A percentile compares a stretch with the other conserved stretches of the same genome.
Evolutionary conservation across 2,329 filamentous ascomycete genomes (phyloP).

Genomic region (Arthroderma sp.): DNA sequence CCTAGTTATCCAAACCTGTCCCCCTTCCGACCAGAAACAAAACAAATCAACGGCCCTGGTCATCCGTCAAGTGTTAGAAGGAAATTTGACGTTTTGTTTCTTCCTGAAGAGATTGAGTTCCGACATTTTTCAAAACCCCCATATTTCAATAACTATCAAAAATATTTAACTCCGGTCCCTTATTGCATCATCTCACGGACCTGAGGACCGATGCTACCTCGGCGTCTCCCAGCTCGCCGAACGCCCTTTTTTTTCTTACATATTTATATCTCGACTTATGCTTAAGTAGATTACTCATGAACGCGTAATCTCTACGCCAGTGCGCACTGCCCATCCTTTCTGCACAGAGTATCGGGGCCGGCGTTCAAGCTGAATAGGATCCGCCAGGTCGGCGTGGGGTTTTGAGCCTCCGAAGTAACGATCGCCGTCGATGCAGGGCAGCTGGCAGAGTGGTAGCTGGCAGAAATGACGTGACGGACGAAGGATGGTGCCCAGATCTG

Average conservation of each 20-base stretch:
- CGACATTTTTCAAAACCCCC: background rate
- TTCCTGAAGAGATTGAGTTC: background rate
- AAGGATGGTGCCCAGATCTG: background rate
- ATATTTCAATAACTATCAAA: too few species aligned
- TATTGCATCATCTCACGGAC: slow-evolving; percentile 1
- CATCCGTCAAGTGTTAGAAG: background rate
- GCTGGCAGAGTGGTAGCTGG: background rate
- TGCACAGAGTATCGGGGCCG: background rate
- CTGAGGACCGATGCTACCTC: background rate
- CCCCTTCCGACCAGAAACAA: background rate
- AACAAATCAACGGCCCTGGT: background rate
- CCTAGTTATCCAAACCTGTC: background rate
- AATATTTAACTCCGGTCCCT: background rate
- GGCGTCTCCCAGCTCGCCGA: background rate
- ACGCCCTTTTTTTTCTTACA: background rate
- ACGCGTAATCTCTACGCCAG: background rate
- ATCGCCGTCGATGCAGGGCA: background rate
- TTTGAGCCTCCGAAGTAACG: slow-evolving; percentile 1
- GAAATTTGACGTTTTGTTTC: background rate
- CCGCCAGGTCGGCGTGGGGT: background rate
- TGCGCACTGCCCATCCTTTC: background rate
- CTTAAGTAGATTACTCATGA: background rate
- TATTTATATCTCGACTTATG: background rate
- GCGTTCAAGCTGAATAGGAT: background rate
- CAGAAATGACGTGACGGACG: background rate